Conservation (phyloP, 2,329 filamentous ascomycete species). For the Pestalotiopsis sp. region DNA sequence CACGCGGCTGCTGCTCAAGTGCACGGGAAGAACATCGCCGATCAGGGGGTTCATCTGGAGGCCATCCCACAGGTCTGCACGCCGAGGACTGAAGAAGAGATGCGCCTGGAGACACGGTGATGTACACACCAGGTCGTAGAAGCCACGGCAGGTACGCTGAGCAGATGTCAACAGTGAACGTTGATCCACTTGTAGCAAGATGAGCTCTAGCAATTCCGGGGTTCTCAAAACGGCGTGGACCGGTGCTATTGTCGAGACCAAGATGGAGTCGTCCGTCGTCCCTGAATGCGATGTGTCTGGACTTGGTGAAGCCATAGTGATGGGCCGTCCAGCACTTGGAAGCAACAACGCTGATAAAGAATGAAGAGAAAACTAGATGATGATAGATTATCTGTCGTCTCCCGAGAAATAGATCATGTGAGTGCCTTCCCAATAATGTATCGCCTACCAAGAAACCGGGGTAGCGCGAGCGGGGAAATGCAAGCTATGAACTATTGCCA, state of each 20-base stretch:
- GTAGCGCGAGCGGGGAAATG: too few relatives aligned
- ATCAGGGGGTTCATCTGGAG: slow-evolving; percentile 4
- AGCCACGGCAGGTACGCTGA: slow-evolving; percentile 10
- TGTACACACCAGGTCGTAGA: slow-evolving; percentile 2
- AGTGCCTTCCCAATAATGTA: too few relatives aligned
- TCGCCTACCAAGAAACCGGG: too few relatives aligned
- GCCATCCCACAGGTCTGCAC: background rate
- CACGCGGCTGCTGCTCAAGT: background rate
- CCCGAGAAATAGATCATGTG: too few relatives aligned
- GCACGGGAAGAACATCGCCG: background rate
- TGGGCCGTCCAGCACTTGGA: background rate
- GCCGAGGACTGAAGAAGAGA: slow-evolving; percentile 14
- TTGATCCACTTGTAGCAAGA: slow-evolving; percentile 12
- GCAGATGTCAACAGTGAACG: slow-evolving; percentile 14
- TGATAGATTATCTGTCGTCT: too few relatives aligned
- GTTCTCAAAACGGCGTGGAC: background rate
- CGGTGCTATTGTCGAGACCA: background rate
- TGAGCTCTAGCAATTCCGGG: slow-evolving; percentile 15
- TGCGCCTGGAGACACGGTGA: slow-evolving; percentile 13
- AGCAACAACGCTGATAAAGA: too few relatives aligned
- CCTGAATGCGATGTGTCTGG: background rate
- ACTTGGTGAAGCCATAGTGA: background rate
- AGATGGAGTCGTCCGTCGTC: background rate
- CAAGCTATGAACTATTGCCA: too few relatives aligned
- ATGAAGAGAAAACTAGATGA: too few relatives aligned